These are phyloP conservation scores for Cutaneotrichosporon cyanovorans DNA, from an alignment of 1,284 basidiomycete genomes.

Conservation along the genomic window DNA sequence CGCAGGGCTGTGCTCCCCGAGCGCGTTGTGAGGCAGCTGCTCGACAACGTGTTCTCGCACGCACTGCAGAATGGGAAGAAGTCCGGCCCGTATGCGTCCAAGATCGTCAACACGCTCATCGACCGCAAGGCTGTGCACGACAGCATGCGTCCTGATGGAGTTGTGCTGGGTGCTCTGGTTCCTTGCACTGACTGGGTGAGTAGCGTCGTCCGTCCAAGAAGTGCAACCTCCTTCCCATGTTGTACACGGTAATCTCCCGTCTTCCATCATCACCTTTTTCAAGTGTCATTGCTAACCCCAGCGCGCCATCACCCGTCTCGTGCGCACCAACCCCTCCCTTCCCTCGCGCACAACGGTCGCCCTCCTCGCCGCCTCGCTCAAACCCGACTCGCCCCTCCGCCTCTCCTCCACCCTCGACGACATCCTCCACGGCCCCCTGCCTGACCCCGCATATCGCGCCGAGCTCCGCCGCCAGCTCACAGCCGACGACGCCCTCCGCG, in stretches of 20 bases:
- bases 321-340: conserved; percentile 23
- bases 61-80: conserved; percentile 17
- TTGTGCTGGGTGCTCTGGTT: conserved; percentile 31
- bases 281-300: conserved; percentile 9
- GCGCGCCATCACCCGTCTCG: conserved; percentile 8
- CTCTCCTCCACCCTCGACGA: conserved; percentile 24
- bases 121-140: conserved; percentile 28
- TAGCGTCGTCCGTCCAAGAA: no score
- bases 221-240: neutral
- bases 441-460: conserved; percentile 35
- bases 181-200: conserved; percentile 36
- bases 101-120: conserved; percentile 27
- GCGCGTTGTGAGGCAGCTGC: conserved; percentile 2
- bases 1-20: conserved; percentile 7
- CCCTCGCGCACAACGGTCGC: conserved; percentile 28
- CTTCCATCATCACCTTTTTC: no score
- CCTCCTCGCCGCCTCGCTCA: conserved; percentile 22
- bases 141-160: conserved; percentile 31
- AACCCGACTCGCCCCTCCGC: conserved; percentile 3
- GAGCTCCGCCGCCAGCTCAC: conserved; percentile 28
- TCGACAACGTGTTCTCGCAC: conserved; percentile 20
- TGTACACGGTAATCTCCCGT: no score
- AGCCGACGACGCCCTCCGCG: conserved; percentile 28
- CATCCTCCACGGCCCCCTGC: conserved; percentile 27
- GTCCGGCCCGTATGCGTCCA: conserved; percentile 26